These are phyloP conservation scores for Calonectria henricotiae DNA, from an alignment of 2,329 filamentous ascomycete genomes.

Conservation along the genomic window DNA sequence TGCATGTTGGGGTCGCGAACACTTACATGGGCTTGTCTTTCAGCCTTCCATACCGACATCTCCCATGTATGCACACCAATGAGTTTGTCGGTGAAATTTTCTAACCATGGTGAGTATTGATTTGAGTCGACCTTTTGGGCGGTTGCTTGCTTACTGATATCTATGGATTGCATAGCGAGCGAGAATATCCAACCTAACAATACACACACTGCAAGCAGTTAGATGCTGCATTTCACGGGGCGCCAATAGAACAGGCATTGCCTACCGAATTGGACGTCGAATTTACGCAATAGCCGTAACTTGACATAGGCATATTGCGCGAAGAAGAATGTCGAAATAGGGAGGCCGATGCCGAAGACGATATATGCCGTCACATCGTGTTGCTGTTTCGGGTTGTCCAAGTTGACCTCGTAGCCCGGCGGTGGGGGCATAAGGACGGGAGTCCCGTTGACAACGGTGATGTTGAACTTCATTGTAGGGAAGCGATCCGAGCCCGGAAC, in stretches of 20 bases:
- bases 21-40: conserved; percentile 31
- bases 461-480: conserved; percentile 18
- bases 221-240: too few relatives aligned
- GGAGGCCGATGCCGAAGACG: conserved; percentile 47
- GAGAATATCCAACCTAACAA: background rate
- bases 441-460: conserved; percentile 47
- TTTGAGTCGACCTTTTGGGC: too few relatives aligned
- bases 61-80: conserved; percentile 44
- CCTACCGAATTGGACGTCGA: conserved; percentile 30
- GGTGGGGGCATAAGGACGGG: conserved; percentile 49
- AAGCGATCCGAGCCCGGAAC: background rate
- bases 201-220: conserved; percentile 27
- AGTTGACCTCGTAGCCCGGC: conserved; percentile 53
- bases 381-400: conserved; percentile 50
- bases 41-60: conserved; percentile 36
- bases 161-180: background rate
- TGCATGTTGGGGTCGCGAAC: conserved; percentile 28
- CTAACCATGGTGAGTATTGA: background rate
- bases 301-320: conserved; percentile 50
- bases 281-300: conserved; percentile 30
- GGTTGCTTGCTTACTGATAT: conserved; percentile 20
- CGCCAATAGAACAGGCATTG: background rate
- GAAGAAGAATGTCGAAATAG: conserved; percentile 42
- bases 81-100: conserved; percentile 33
- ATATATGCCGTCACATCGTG: conserved; percentile 43